Evolutionary conservation across 2,329 filamentous ascomycete species (phyloP), one percentile per base, ranked within the genome.

Genomic region (Aspergillus carbonarius): DNA sequence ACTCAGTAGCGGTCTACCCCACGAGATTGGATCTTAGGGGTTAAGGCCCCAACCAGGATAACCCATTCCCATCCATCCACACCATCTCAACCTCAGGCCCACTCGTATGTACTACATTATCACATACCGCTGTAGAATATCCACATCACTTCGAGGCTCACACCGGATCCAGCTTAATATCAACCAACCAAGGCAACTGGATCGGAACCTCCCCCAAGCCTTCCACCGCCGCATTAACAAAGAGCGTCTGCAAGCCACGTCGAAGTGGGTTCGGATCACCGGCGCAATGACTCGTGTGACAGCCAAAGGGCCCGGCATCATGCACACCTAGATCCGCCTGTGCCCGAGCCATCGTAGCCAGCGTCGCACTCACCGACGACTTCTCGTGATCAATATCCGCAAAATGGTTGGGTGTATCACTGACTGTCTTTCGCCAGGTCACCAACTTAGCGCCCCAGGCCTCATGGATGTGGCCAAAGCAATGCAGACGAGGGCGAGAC

Each of bases 161-260:
- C 27, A 9, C 27, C 4, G 27, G 10, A 42, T 15, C 39, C 18
- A 42, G 17, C 39, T 42, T 17, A 42, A 42, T 42, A 27, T 8
- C n/a, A 52, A 10, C 20, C 49, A 39, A 23, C 18, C 8, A 20
- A 7, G 46, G 25, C 30, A 86, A 67, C 42, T 87, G 82, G 9
- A 71, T 67, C 5, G 59, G 58, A 54, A 54, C 35, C 10, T 56
- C 57, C 1, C 35, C 35, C 7, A 51, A 66, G 3, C 81, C 76
- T 71, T 84, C 75, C 25, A 87, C 80, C 0, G 85, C 76, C 1
- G 84, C 84, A 67, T 88, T 88, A 9, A 88, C 74, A 65, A 88
- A 86, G 6, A 87, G 67, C 0, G 85, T 88, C 62, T 85, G 78
- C 42, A 74, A 68, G 0, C 80, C 81, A 7, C 46, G 51, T 30